Evolutionary conservation across 2,329 filamentous ascomycete species (phyloP).

Genomic region (Truncatella angustata): DNA sequence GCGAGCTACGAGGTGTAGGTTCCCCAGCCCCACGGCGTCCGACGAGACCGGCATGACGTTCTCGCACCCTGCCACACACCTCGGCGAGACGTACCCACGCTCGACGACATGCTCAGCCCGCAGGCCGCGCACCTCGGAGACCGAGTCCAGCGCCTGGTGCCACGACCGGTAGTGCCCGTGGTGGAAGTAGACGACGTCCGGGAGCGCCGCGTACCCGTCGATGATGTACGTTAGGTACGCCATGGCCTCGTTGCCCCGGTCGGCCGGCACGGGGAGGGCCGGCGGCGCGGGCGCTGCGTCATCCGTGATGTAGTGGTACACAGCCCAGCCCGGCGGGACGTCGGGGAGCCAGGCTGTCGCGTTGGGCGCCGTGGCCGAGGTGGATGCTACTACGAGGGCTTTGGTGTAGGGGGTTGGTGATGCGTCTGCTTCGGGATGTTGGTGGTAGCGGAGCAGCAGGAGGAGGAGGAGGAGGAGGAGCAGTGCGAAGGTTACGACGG

Average conservation of each 20-base stretch:
- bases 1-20: slow-evolving; percentile 7
- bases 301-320: slow-evolving; percentile 8
- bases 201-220: slow-evolving; percentile 57
- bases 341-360: not conserved
- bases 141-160: slow-evolving; percentile 55
- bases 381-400: slow-evolving; percentile 4
- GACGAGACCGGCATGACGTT: slow-evolving; percentile 3
- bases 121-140: slow-evolving; percentile 47
- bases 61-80: slow-evolving; percentile 38
- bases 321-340: slow-evolving; percentile 3
- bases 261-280: slow-evolving; percentile 20
- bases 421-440: not conserved
- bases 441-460: not conserved
- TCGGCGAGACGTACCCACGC: slow-evolving; percentile 58
- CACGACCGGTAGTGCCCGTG: slow-evolving; percentile 53
- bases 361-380: not conserved
- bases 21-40: not conserved
- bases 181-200: slow-evolving; percentile 59
- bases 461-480: not conserved
- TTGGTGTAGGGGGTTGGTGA: not conserved
- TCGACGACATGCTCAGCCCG: slow-evolving; percentile 49
- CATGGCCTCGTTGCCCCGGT: slow-evolving; percentile 58
- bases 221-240: slow-evolving; percentile 62
- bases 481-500: not conserved
- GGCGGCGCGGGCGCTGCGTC: not conserved